phyloP scores from a whole-genome alignment of 805 yeast species.

The Lipomyces oligophaga region DNA sequence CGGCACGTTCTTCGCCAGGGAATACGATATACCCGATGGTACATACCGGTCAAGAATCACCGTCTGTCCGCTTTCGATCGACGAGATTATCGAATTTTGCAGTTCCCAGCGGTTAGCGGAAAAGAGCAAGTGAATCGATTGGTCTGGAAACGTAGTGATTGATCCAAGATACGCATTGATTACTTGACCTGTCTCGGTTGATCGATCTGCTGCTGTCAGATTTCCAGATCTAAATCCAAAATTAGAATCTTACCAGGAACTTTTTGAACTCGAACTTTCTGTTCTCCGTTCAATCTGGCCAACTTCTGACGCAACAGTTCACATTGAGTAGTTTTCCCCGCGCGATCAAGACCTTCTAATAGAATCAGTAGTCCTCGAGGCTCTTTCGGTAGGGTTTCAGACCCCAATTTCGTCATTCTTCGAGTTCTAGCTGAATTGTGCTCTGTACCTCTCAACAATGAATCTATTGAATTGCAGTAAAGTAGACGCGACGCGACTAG shows the following conservation, averaged over 20 bases:
- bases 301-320: slow-evolving; percentile 39
- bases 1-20: slow-evolving; percentile 61
- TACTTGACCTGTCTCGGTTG: slow-evolving; percentile 73
- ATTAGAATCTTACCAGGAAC: slow-evolving; percentile 53
- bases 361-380: slow-evolving; percentile 69
- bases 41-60: slow-evolving; percentile 82
- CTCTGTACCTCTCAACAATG: too few relatives aligned
- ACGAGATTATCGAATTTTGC: slow-evolving; percentile 44
- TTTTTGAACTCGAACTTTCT: slow-evolving; percentile 53
- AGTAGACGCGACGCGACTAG: too few relatives aligned
- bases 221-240: not conserved
- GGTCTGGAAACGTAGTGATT: slow-evolving; percentile 56
- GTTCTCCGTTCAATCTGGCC: slow-evolving; percentile 29
- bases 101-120: slow-evolving; percentile 95
- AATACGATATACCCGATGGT: slow-evolving; percentile 90
- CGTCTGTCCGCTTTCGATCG: slow-evolving; percentile 51
- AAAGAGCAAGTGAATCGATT: slow-evolving; percentile 80
- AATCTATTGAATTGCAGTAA: too few relatives aligned
- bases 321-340: slow-evolving; percentile 91
- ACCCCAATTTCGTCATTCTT: too few relatives aligned
- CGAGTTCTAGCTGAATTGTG: too few relatives aligned
- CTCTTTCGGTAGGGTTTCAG: too few relatives aligned
- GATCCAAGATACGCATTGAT: slow-evolving; percentile 66
- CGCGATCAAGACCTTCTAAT: slow-evolving; percentile 89
- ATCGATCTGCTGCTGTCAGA: slow-evolving; percentile 49